A percentile compares a stretch with the other conserved stretches of the same genome.
phyloP scores from a whole-genome alignment of 164 flowering plant genomes.

The Cinnamomum chago region DNA sequence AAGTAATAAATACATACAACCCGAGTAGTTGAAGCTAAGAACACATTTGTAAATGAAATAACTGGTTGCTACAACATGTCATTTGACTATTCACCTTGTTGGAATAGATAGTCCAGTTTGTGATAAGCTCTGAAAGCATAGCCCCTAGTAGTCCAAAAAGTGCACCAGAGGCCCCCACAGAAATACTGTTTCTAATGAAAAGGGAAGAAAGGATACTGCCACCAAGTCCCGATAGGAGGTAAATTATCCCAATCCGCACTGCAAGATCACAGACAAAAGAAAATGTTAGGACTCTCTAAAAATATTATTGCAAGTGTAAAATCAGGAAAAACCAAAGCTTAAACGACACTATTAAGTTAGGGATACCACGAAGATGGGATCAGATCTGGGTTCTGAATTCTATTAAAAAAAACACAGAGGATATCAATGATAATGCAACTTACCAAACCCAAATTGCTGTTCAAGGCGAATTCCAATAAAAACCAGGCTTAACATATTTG shows the following conservation, averaged over 20 bases:
- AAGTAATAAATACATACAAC: neutral
- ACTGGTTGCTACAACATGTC: neutral
- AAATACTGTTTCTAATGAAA: constrained; percentile 51
- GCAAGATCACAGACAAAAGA: constrained; percentile 15
- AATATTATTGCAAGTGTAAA: too few species aligned
- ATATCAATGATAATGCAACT: constrained; percentile 6
- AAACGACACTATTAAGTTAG: neutral
- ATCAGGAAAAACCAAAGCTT: neutral
- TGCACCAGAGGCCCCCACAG: constrained; percentile 91
- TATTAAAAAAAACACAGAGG: neutral
- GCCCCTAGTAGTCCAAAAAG: constrained; percentile 92
- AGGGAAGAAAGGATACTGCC: constrained; percentile 69
- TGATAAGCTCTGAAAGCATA: constrained; percentile 80
- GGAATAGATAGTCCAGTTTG: constrained; percentile 75
- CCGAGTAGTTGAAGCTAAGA: neutral
- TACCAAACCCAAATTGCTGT: constrained; percentile 89
- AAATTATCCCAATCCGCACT: constrained; percentile 70
- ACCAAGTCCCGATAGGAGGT: constrained; percentile 70
- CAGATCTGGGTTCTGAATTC: neutral
- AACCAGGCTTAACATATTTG: constrained; percentile 71
- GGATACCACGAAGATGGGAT: neutral
- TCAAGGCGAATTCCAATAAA: constrained; percentile 85
- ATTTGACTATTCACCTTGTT: constrained; percentile 46
- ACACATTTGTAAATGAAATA: constrained; percentile 2
- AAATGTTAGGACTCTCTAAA: neutral